Base-by-base conservation (phyloP, 176 grass and related monocot genomes). In the Oryza glaberrima region DNA sequence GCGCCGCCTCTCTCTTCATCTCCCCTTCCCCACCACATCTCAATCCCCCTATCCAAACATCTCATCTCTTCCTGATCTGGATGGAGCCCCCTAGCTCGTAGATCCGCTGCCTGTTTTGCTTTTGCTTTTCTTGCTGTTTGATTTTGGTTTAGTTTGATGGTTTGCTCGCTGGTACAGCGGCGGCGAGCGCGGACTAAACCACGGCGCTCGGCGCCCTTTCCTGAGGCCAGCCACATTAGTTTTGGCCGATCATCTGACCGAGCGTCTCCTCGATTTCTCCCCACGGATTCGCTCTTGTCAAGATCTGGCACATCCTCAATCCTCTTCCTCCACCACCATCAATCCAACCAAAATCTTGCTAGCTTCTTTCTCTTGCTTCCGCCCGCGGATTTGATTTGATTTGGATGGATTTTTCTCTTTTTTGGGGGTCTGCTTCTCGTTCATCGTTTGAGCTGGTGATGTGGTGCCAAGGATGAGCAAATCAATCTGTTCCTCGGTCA, bases 201-300 rank as follows among this genome's bases (percentile, higher is more conserved):
- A 26, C 4, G 17, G 86, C 72, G 82, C 73, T 85, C 88, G 77
- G 23, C 86, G 65, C 83, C 86, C 88, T 81, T 86, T 75, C 16
- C 77, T 82, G 65, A 90, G 73, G 4, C 86, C 90, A 92, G 88
- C 92, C 11, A 91, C 43, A 92, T 65, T 38, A 41, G 40, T 41
- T 41, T 41, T 36, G 47, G 80, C 90, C 94, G 94, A 89, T 94
- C 94, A 80, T 67, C 94, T 92, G 94, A 92, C 90, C 86, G 86
- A 94, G 86, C 88, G 75, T 83, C 49, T 92, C 81, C 22, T 70
- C 34, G 70, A 48, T 36, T 11, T 12, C 4, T 40, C 43, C 43
- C 85, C 88, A 89, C 86, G 67, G 80, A 88, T 68, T 73, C 73
- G 88, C 88, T 91, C 88, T 91, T 92, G 92, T 94, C 92, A 11